These are phyloP conservation scores for Podospora tetraspora DNA, from an alignment of 495 filamentous ascomycete genomes.

Conservation along the genomic window DNA sequence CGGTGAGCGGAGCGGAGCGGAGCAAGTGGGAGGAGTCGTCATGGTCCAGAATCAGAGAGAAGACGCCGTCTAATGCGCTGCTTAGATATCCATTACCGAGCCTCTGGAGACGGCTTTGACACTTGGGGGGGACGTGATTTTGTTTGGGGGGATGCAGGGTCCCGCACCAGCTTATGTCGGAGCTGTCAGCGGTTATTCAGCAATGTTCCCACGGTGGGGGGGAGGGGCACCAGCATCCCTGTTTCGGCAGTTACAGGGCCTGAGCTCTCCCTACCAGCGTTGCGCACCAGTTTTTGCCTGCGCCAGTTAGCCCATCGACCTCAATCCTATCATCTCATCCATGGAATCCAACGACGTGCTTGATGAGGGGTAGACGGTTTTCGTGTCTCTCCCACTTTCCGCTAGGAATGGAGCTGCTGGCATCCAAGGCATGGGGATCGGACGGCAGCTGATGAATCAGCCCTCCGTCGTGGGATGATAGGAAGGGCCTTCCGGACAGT, in stretches of 20 bases:
- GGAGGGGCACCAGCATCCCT: neutral
- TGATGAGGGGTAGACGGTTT: neutral
- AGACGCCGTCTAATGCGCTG: neutral
- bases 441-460: neutral
- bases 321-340: neutral
- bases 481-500: neutral
- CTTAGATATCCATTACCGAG: neutral
- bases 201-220: neutral
- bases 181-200: slow-evolving; percentile 14
- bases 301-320: neutral
- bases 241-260: neutral
- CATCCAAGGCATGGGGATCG: neutral
- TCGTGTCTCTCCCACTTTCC: neutral
- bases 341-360: neutral
- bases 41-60: neutral
- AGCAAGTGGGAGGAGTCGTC: neutral
- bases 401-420: neutral
- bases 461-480: neutral
- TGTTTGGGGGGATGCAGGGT: neutral
- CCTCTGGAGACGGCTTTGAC: neutral
- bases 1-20: neutral
- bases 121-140: neutral
- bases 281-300: neutral
- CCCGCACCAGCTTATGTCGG: neutral
- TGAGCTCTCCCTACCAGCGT: neutral